These are phyloP conservation scores for Podospora sp. DNA, from an alignment of 495 filamentous ascomycete species.

Conservation along the genomic window DNA sequence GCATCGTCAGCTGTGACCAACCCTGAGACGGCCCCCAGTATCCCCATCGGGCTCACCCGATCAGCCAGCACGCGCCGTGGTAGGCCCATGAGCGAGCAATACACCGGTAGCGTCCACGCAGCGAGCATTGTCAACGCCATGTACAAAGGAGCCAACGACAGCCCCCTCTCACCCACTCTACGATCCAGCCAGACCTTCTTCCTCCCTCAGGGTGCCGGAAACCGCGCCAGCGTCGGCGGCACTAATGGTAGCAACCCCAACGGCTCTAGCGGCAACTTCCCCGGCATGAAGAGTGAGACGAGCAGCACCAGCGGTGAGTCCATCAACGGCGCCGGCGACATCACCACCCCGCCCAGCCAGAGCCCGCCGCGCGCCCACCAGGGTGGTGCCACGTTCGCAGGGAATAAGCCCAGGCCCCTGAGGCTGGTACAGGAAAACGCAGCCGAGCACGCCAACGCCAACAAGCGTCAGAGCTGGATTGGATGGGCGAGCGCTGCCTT, in stretches of 20 bases:
- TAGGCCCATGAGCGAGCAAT: constrained; percentile 72
- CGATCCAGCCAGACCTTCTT: constrained; percentile 51
- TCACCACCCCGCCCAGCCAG: constrained; percentile 57
- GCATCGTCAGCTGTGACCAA: constrained; percentile 54
- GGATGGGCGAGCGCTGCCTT: constrained; percentile 53
- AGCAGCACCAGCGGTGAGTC: constrained; percentile 66
- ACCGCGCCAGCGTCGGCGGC: constrained; percentile 36
- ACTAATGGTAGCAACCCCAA: constrained; percentile 41
- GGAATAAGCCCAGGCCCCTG: constrained; percentile 80
- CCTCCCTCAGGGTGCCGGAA: constrained; percentile 51
- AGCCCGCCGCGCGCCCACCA: constrained; percentile 58
- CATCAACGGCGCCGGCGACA: constrained; percentile 52
- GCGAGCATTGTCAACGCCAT: constrained; percentile 80
- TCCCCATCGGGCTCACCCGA: constrained; percentile 68
- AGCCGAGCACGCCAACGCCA: constrained; percentile 33
- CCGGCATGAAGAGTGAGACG: constrained; percentile 58
- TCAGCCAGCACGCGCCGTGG: constrained; percentile 60
- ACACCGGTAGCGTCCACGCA: constrained; percentile 63
- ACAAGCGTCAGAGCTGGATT: constrained; percentile 60
- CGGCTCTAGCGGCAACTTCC: constrained; percentile 56
- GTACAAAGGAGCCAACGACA: constrained; percentile 65
- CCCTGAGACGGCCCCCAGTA: constrained; percentile 80
- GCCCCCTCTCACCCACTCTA: constrained; percentile 59
- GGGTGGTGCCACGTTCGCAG: constrained; percentile 62
- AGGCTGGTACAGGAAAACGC: constrained; percentile 75